Conservation (phyloP, 2,329 filamentous ascomycete species). For the Trichoderma sp. region DNA sequence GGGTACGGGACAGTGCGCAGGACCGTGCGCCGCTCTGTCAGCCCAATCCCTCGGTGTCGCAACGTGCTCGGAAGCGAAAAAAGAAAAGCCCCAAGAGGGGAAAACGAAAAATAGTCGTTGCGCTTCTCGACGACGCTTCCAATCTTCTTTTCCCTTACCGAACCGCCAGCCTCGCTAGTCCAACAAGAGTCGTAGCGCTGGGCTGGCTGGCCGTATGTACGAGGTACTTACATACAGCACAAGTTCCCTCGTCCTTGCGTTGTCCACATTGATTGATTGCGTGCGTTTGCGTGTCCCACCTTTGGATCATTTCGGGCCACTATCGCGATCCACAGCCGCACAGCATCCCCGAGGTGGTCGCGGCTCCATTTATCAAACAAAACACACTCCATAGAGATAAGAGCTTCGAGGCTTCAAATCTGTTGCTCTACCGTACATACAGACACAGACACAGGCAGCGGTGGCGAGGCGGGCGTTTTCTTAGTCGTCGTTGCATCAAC, state of each 20-base stretch:
- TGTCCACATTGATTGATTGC: conserved; percentile 4
- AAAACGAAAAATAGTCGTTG: background rate
- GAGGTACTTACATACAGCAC: background rate
- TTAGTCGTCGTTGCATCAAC: background rate
- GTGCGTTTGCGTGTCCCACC: background rate
- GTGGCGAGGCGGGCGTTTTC: background rate
- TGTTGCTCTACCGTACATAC: background rate
- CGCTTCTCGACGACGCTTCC: background rate
- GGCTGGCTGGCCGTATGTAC: background rate
- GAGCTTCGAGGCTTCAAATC: background rate
- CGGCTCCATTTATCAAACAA: background rate
- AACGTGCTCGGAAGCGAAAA: background rate
- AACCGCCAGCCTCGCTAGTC: background rate
- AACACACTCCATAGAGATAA: background rate
- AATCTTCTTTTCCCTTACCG: background rate
- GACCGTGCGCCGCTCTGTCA: background rate
- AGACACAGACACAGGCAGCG: background rate
- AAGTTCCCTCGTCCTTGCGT: background rate
- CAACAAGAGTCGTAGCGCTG: conserved; percentile 1
- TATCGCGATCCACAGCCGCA: conserved; percentile 17
- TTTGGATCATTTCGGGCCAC: background rate
- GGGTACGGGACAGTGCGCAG: background rate
- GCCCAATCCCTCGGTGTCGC: conserved; percentile 1
- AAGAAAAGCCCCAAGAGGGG: background rate
- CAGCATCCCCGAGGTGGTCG: conserved; percentile 7